phyloP scores from a whole-genome alignment of 441 rosid species.

The Pelargonium citronellum region DNA sequence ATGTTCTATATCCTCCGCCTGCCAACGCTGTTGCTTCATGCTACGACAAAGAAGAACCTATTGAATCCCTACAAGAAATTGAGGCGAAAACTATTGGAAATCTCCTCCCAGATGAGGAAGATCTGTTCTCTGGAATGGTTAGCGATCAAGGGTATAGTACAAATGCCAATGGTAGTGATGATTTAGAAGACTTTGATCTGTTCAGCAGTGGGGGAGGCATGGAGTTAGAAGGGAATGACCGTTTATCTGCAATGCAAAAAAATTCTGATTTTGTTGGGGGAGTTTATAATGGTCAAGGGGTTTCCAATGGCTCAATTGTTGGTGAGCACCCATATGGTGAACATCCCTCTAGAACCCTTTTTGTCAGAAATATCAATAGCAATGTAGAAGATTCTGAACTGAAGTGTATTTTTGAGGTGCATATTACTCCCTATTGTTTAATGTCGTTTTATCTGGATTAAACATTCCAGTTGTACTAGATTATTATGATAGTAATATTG shows the following conservation, averaged over 20 bases:
- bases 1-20: slow-evolving; percentile 29
- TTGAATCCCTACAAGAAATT: slow-evolving; percentile 50
- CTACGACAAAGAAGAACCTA: slow-evolving; percentile 36
- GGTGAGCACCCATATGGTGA: slow-evolving; percentile 47
- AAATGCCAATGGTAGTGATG: slow-evolving; percentile 38
- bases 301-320: slow-evolving; percentile 30
- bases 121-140: slow-evolving; percentile 55
- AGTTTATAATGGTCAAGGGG: slow-evolving; percentile 33
- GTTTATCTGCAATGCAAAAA: slow-evolving; percentile 22
- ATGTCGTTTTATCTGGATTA: slow-evolving; percentile 5
- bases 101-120: slow-evolving; percentile 71
- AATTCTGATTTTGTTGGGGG: slow-evolving; percentile 25
- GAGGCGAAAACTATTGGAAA: slow-evolving; percentile 62
- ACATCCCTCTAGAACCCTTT: slow-evolving; percentile 50
- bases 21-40: slow-evolving; percentile 30
- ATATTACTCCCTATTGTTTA: slow-evolving; percentile 8
- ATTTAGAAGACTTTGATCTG: slow-evolving; percentile 53
- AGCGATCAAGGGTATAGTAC: slow-evolving; percentile 39
- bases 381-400: slow-evolving; percentile 50
- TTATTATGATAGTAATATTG: slow-evolving; percentile 7
- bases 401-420: slow-evolving; percentile 50
- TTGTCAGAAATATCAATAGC: slow-evolving; percentile 48
- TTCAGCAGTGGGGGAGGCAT: slow-evolving; percentile 63
- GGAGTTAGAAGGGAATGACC: slow-evolving; percentile 58
- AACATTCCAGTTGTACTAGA: slow-evolving; percentile 4